Evolutionary conservation across 2,329 filamentous ascomycete genomes (phyloP).

Genomic region (Fonsecaea erecta): DNA sequence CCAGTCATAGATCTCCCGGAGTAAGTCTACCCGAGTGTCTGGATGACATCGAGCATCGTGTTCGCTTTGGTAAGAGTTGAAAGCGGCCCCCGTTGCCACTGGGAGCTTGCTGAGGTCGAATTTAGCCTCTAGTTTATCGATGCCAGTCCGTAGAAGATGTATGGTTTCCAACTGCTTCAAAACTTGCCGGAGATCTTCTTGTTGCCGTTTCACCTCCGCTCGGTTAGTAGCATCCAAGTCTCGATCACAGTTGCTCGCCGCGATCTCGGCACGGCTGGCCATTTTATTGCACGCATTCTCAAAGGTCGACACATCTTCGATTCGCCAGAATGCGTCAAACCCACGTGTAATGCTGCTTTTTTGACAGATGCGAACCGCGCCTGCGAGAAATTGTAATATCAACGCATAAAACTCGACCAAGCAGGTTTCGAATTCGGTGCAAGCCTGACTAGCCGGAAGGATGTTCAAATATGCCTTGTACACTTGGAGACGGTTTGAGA

Average conservation of each 20-base stretch:
- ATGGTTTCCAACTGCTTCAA: slow-evolving; percentile 6
- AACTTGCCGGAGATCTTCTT: slow-evolving; percentile 3
- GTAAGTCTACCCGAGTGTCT: slow-evolving; percentile 22
- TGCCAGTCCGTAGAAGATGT: slow-evolving; percentile 11
- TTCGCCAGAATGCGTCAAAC: slow-evolving; percentile 19
- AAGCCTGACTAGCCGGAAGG: slow-evolving; percentile 7
- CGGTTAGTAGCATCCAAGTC: slow-evolving; percentile 6
- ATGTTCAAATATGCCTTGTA: slow-evolving; percentile 15
- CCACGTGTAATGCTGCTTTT: slow-evolving; percentile 13
- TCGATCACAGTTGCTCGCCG: slow-evolving; percentile 25
- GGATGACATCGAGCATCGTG: slow-evolving; percentile 18
- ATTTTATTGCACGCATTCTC: slow-evolving; percentile 18
- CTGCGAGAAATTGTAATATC: slow-evolving; percentile 27
- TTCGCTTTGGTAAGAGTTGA: slow-evolving; percentile 21
- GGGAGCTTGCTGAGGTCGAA: slow-evolving; percentile 5
- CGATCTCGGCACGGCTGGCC: slow-evolving; percentile 14
- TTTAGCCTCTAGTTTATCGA: slow-evolving; percentile 1
- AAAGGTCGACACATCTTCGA: slow-evolving; percentile 17
- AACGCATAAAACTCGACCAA: slow-evolving; percentile 24
- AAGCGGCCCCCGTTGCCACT: slow-evolving; percentile 13
- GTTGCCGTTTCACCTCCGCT: slow-evolving; percentile 3
- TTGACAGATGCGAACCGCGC: slow-evolving; percentile 25
- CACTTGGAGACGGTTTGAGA: slow-evolving; percentile 19
- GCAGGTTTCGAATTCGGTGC: slow-evolving; percentile 13
- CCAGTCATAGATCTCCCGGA: slow-evolving; percentile 12